These are phyloP conservation scores for Clohesyomyces aquaticus DNA, from an alignment of 495 filamentous ascomycete species.

Conservation along the genomic window DNA sequence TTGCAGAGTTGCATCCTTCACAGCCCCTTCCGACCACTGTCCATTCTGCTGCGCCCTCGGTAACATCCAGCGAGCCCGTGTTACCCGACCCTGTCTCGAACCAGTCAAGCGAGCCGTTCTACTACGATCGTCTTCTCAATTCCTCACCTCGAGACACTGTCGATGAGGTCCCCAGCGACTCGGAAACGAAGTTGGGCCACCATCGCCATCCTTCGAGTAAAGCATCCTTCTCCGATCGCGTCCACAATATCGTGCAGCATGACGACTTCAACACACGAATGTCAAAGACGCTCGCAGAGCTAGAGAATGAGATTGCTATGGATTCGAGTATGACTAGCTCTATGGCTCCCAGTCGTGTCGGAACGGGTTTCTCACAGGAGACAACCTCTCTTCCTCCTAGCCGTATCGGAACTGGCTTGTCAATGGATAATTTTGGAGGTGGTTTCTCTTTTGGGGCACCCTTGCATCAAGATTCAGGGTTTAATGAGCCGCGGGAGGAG, in stretches of 20 bases:
- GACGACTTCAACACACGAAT: neutral
- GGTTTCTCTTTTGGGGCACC: slow-evolving; percentile 18
- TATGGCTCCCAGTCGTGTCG: slow-evolving; percentile 5
- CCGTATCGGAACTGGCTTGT: slow-evolving; percentile 19
- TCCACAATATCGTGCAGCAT: slow-evolving; percentile 18
- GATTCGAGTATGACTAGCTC: neutral
- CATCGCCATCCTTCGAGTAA: slow-evolving; percentile 20
- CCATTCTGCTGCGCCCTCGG: too few species aligned
- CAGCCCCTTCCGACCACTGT: slow-evolving; percentile 6
- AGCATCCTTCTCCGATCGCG: slow-evolving; percentile 37
- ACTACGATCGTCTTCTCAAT: too few species aligned
- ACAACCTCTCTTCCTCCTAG: slow-evolving; percentile 5
- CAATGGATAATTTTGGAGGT: too few species aligned
- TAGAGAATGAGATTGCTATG: slow-evolving; percentile 34
- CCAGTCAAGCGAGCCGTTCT: too few species aligned
- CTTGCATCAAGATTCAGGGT: slow-evolving; percentile 46
- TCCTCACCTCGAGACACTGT: too few species aligned
- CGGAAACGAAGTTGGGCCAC: slow-evolving; percentile 2
- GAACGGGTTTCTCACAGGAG: slow-evolving; percentile 13
- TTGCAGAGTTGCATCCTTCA: too few species aligned
- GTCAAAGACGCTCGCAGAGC: slow-evolving; percentile 24
- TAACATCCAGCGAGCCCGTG: too few species aligned
- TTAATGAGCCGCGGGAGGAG: slow-evolving; percentile 41
- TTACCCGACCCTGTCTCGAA: too few species aligned
- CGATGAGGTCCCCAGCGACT: neutral